phyloP scores from a whole-genome alignment of 2,329 filamentous ascomycete species.

The Penicillium polonicum region DNA sequence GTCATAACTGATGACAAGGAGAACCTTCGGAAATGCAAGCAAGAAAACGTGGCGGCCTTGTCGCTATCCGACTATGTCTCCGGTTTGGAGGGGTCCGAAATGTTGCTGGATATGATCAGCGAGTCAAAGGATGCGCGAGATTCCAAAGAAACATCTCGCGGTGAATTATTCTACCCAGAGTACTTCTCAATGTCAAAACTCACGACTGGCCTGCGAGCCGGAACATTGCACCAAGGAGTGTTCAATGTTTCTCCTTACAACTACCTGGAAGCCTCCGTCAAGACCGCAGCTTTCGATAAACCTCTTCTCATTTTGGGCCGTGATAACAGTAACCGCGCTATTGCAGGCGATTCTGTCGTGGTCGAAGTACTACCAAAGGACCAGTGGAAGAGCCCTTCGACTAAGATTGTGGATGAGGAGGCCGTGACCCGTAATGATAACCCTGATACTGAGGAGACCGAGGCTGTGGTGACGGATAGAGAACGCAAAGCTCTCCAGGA shows the following conservation, averaged over 20 bases:
- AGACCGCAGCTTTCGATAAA: conserved; percentile 86
- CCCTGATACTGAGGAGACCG: conserved; percentile 73
- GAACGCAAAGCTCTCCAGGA: conserved; percentile 87
- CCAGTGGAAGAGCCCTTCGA: conserved; percentile 95
- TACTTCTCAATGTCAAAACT: conserved; percentile 87
- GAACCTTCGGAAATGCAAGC: conserved; percentile 77
- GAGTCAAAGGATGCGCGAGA: conserved; percentile 69
- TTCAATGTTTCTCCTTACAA: conserved; percentile 98
- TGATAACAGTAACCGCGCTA: conserved; percentile 92
- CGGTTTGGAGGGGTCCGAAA: conserved; percentile 77
- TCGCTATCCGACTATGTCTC: conserved; percentile 76
- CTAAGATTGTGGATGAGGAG: conserved; percentile 94
- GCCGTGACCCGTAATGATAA: conserved; percentile 90
- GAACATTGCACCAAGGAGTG: conserved; percentile 85
- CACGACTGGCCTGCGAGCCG: conserved; percentile 88
- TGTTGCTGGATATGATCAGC: conserved; percentile 88
- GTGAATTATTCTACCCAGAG: conserved; percentile 79
- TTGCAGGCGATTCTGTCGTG: conserved; percentile 89
- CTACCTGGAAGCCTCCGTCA: conserved; percentile 89
- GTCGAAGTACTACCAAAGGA: conserved; percentile 90
- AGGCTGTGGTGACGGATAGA: conserved; percentile 79
- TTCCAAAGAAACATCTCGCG: conserved; percentile 60
- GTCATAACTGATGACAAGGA: conserved; percentile 93
- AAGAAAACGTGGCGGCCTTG: conserved; percentile 66
- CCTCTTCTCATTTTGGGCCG: conserved; percentile 82